phyloP scores from a whole-genome alignment of 140 eudicot species.

The Anethum foeniculum region DNA sequence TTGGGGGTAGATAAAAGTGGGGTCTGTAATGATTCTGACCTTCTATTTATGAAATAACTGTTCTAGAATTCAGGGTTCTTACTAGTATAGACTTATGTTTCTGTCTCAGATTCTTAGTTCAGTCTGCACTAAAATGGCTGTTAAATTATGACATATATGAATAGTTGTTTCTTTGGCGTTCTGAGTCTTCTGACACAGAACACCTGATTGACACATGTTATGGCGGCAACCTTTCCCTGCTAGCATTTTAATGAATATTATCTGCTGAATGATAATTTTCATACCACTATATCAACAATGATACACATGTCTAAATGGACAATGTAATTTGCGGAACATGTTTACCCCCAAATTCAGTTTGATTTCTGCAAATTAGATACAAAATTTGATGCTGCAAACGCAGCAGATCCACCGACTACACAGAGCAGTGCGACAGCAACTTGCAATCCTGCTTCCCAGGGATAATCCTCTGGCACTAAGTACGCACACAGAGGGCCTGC shows the following conservation, averaged over 20 bases:
- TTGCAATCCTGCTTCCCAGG: conserved; percentile 76
- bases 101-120: background rate
- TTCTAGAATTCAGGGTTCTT: background rate
- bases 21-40: background rate
- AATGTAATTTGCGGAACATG: background rate
- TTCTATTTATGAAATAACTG: background rate
- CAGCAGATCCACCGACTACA: conserved; percentile 84
- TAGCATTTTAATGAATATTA: background rate
- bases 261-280: background rate
- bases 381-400: conserved; percentile 91
- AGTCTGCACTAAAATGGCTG: background rate
- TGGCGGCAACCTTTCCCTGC: background rate
- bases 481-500: conserved; percentile 60
- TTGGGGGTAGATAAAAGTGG: conserved; percentile 22
- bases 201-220: background rate
- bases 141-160: background rate
- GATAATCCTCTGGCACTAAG: conserved; percentile 77
- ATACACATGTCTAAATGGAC: background rate
- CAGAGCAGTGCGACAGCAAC: conserved; percentile 54
- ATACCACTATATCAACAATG: background rate
- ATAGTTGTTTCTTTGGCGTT: background rate
- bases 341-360: conserved; percentile 20
- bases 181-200: background rate
- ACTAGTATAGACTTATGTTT: background rate
- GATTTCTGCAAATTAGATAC: conserved; percentile 82